Evolutionary conservation across 78 protist genomes (phyloP).

Genomic region (Speleostelium caveatum): DNA sequence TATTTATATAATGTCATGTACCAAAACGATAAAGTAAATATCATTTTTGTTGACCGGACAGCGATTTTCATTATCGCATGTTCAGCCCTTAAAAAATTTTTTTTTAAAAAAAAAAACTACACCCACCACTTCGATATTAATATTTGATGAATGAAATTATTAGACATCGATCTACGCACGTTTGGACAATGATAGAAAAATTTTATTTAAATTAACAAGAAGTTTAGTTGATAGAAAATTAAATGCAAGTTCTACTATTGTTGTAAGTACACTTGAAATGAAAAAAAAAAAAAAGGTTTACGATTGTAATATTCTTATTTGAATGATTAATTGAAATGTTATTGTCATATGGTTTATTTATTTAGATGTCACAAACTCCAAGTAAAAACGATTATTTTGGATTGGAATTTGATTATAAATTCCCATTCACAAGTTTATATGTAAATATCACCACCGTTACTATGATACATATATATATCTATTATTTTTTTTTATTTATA

Average conservation of each 20-base stretch:
- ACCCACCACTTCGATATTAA: background rate
- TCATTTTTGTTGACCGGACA: background rate
- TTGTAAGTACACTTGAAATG: background rate
- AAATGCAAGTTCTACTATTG: background rate
- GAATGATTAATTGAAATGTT: background rate
- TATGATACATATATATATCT: background rate
- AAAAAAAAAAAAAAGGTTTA: no score
- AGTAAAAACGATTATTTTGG: background rate
- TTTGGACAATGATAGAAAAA: slow-evolving; percentile 14
- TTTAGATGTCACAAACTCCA: slow-evolving; percentile 4
- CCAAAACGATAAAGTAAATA: background rate
- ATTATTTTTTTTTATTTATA: background rate
- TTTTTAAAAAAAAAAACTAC: background rate
- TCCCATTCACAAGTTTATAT: background rate
- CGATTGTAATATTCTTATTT: background rate
- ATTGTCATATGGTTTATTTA: background rate
- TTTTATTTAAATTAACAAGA: background rate
- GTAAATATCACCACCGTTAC: background rate
- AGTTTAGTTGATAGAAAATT: background rate
- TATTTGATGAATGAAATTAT: background rate
- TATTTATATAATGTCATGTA: background rate
- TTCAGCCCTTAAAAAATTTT: background rate
- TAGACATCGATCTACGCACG: background rate
- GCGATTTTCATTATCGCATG: no score
- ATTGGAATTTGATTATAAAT: slow-evolving; percentile 4